Evolutionary conservation across 768 basidiomycete genomes (phyloP), one percentile per base, ranked within the genome.

Genomic region (Serendipita sp.): DNA sequence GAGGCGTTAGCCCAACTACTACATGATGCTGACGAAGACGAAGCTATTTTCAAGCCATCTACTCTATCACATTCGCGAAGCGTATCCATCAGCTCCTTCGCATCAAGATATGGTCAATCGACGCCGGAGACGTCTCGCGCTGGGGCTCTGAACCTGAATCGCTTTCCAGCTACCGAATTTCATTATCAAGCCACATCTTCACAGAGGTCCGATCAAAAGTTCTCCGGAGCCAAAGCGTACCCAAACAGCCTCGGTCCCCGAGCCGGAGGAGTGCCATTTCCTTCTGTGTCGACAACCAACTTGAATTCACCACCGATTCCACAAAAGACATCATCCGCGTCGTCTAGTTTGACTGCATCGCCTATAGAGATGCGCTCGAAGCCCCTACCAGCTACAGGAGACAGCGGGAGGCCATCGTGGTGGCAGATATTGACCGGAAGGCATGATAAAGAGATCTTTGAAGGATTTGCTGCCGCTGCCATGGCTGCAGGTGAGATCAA

Each of bases 361-460:
- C 35, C 41, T 16, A 47, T 18, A 11, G 63, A 65, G 34, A 10
- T 41, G 65, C 48, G 70, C 67, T 38, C 69, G 71, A 41, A 72
- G 72, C 41, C 38, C 34, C 38, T 53, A 46, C 54, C 28, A 41
- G 47, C 62, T 4, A 32, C 13, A 34, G 8, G 24, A 5, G 44
- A 53, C 41, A 41, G 1, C 3, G 63, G 63, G 18, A 68, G 78
- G 58, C 89, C 85, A 70, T 87, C 87, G 0, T 91, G 89, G 89
- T 92, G 89, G 88, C 82, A 89, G 68, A 80, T 90, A 18, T 73
- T 92, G 3, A 75, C 89, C 38, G 90, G 89, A 3, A 84, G 81
- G 68, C 88, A 91, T 67, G 90, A 92, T 70, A 81, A 84, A 68
- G 88, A 90, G 69, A 90, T 92, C 37, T 89, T 92, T 70, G 82